Evolutionary conservation across 2,329 filamentous ascomycete genomes (phyloP).

Genomic region (Colletotrichum noveboracense): DNA sequence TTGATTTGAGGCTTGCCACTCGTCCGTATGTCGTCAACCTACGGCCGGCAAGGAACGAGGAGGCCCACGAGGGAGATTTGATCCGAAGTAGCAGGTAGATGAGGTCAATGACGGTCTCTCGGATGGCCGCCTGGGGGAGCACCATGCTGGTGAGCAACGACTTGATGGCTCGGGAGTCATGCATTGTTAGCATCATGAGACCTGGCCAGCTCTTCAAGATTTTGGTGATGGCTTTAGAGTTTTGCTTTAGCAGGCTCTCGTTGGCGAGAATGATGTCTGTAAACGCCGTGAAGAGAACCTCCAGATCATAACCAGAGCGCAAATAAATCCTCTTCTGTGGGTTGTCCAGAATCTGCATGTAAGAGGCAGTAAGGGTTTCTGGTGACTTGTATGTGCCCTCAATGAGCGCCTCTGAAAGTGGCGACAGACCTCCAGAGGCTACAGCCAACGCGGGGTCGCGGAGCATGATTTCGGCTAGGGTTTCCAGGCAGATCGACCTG

Average conservation of each 20-base stretch:
- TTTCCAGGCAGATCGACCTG: slow-evolving; percentile 90
- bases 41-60: slow-evolving; percentile 90
- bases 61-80: slow-evolving; percentile 93
- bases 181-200: slow-evolving; percentile 85
- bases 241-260: slow-evolving; percentile 75
- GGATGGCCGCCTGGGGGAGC: slow-evolving; percentile 58
- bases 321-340: slow-evolving; percentile 82
- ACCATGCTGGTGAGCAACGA: slow-evolving; percentile 75
- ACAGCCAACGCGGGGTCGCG: slow-evolving; percentile 83
- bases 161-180: slow-evolving; percentile 81
- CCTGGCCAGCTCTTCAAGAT: slow-evolving; percentile 95
- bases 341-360: slow-evolving; percentile 87
- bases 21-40: slow-evolving; percentile 96
- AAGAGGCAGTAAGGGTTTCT: slow-evolving; percentile 85
- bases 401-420: slow-evolving; percentile 88
- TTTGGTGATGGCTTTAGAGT: slow-evolving; percentile 89
- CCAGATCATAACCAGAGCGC: slow-evolving; percentile 87
- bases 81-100: slow-evolving; percentile 83
- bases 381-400: slow-evolving; percentile 93
- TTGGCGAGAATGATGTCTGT: slow-evolving; percentile 77
- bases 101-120: slow-evolving; percentile 85
- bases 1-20: slow-evolving; percentile 80
- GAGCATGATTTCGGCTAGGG: slow-evolving; percentile 88
- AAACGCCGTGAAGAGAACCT: slow-evolving; percentile 88
- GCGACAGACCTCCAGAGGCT: slow-evolving; percentile 81